A percentile compares a stretch with the other conserved stretches of the same genome.
Evolutionary conservation across 2,329 filamentous ascomycete species (phyloP).

Genomic region (Lasiodiplodia sp.): DNA sequence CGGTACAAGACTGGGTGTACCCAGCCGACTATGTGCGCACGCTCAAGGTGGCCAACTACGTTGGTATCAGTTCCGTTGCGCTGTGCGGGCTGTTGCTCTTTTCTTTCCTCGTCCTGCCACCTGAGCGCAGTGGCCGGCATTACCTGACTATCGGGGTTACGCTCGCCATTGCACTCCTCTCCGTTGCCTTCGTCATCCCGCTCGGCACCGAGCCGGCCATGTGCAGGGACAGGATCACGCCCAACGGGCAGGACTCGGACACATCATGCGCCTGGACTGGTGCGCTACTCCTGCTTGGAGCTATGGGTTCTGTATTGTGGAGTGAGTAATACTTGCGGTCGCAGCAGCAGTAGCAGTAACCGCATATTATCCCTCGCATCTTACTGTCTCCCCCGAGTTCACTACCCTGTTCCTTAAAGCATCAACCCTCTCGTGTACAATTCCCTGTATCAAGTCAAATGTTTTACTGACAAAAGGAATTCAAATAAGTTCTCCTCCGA

Average conservation of each 20-base stretch:
- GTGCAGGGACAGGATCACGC: constrained; percentile 85
- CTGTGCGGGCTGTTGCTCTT: constrained; percentile 76
- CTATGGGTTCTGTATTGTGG: constrained; percentile 82
- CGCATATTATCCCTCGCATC: background rate
- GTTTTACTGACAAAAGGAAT: background rate
- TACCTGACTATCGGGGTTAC: constrained; percentile 85
- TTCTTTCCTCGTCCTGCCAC: constrained; percentile 79
- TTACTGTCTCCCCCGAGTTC: background rate
- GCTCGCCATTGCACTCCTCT: constrained; percentile 74
- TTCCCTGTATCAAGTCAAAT: background rate
- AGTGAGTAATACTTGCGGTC: constrained; percentile 44
- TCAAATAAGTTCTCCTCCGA: constrained; percentile 41
- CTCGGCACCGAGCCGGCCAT: constrained; percentile 74
- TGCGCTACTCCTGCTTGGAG: constrained; percentile 77
- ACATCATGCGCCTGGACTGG: constrained; percentile 82
- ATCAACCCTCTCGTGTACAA: background rate
- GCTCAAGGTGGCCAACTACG: constrained; percentile 71
- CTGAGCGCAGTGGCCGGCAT: constrained; percentile 85
- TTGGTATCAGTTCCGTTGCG: constrained; percentile 74
- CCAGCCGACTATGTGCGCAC: constrained; percentile 45
- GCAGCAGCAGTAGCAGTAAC: background rate
- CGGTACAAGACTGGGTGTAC: constrained; percentile 76
- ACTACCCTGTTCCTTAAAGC: background rate
- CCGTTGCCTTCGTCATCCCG: constrained; percentile 70
- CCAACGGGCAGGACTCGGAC: constrained; percentile 79